Conservation (phyloP, 345 rosid genomes). For the Eucalyptus polybractea region DNA sequence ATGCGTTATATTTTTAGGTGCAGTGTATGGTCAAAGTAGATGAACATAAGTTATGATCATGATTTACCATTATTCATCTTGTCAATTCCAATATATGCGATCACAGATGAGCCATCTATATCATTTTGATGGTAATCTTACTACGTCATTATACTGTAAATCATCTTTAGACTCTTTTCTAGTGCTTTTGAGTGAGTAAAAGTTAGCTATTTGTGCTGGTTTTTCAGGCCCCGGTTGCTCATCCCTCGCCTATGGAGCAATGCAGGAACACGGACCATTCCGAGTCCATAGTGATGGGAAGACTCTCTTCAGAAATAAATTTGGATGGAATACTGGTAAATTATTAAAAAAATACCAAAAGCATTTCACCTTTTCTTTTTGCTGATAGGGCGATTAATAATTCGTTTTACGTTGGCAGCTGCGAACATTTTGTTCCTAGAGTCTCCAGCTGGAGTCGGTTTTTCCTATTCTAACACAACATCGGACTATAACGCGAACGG, state of each 20-base stretch:
- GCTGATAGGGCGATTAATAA: not conserved
- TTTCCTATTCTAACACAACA: slow-evolving; percentile 68
- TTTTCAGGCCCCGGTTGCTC: slow-evolving; percentile 36
- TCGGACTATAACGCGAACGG: slow-evolving; percentile 40
- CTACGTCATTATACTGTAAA: not conserved
- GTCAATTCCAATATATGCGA: not conserved
- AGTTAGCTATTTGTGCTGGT: not conserved
- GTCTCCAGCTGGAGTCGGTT: slow-evolving; percentile 90
- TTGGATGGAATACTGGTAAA: slow-evolving; percentile 6
- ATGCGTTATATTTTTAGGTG: not conserved
- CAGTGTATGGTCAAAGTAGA: not conserved
- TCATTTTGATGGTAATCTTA: not conserved
- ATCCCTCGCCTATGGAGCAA: slow-evolving; percentile 30
- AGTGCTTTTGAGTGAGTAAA: not conserved
- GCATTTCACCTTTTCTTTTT: not conserved
- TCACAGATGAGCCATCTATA: not conserved
- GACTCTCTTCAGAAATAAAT: slow-evolving; percentile 11
- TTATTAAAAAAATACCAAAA: not conserved
- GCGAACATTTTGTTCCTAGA: slow-evolving; percentile 76
- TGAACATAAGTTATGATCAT: not conserved
- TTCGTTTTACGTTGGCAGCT: slow-evolving; percentile 5
- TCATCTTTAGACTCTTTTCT: not conserved
- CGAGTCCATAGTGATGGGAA: slow-evolving; percentile 28
- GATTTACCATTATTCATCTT: not conserved
- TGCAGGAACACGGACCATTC: slow-evolving; percentile 35